Conservation (phyloP, 2,329 filamentous ascomycete genomes). For the Didymella sp. region DNA sequence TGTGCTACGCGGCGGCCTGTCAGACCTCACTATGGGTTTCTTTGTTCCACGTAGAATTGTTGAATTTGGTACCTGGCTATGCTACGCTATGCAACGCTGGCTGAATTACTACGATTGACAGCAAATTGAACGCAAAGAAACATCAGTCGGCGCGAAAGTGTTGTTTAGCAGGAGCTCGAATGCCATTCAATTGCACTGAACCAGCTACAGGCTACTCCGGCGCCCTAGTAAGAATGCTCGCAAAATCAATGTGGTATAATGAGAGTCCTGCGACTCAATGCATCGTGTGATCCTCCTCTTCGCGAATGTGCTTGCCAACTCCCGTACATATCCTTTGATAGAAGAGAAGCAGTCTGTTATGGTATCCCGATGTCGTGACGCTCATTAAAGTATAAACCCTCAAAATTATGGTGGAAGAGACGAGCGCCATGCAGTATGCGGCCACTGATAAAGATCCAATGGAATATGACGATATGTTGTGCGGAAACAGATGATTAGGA, state of each 20-base stretch:
- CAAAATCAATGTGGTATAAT: constrained; percentile 44
- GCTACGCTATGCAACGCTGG: constrained; percentile 16
- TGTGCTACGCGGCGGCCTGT: constrained; percentile 1
- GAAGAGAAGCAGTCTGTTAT: constrained; percentile 46
- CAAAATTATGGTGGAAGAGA: constrained; percentile 39
- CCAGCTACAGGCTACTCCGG: constrained; percentile 23
- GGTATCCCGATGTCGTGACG: constrained; percentile 50
- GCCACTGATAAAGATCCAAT: constrained; percentile 44
- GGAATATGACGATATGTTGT: constrained; percentile 35
- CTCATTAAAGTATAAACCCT: constrained; percentile 49
- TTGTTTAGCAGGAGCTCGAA: constrained; percentile 15
- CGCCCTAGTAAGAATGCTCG: constrained; percentile 30
- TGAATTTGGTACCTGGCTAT: constrained; percentile 12
- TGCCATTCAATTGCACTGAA: constrained; percentile 30
- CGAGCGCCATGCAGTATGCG: constrained; percentile 53
- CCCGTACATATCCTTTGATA: constrained; percentile 35
- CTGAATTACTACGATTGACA: constrained; percentile 9
- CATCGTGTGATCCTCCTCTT: constrained; percentile 24
- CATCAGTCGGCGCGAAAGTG: background rate
- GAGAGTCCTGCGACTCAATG: constrained; percentile 20
- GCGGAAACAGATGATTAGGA: constrained; percentile 33
- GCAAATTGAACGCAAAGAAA: constrained; percentile 1
- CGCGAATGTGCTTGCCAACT: constrained; percentile 29
- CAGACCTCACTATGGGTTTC: background rate
- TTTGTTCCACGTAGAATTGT: background rate